phyloP scores from a whole-genome alignment of 129 eudicot species.

The Pseudognaphalium luteoalbum region DNA sequence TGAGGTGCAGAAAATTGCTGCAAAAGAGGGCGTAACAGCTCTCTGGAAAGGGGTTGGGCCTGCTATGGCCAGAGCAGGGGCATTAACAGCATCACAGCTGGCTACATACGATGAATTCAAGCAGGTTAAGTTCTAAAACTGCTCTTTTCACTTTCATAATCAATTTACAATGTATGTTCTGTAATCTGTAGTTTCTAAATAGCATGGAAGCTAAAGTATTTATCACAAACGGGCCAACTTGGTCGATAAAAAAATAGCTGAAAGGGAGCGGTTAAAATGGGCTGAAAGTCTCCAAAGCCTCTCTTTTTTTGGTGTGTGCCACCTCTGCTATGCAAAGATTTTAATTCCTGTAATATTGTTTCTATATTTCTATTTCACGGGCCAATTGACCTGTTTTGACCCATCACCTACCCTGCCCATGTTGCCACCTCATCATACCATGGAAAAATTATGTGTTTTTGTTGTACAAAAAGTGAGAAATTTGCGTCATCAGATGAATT shows the following conservation, averaged over 20 bases:
- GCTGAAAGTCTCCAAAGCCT: neutral
- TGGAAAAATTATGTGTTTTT: neutral
- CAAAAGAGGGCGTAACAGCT: conserved; percentile 73
- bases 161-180: conserved; percentile 4
- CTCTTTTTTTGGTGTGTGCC: neutral
- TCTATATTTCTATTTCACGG: too few species aligned
- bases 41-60: conserved; percentile 99
- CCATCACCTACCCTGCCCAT: neutral
- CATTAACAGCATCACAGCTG: conserved; percentile 93
- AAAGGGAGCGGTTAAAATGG: neutral
- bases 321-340: too few species aligned
- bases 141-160: conserved; percentile 15
- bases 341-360: too few species aligned
- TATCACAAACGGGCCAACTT: neutral
- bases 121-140: conserved; percentile 56
- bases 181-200: conserved; percentile 10
- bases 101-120: conserved; percentile 96
- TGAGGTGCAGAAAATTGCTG: conserved; percentile 62
- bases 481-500: neutral
- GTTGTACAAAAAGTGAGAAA: neutral
- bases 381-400: neutral
- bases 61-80: conserved; percentile 90
- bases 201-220: neutral
- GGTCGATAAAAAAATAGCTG: neutral
- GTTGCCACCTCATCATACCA: neutral